phyloP scores from a whole-genome alignment of 2,329 filamentous ascomycete genomes.

The Decorospora gaudefroyi region DNA sequence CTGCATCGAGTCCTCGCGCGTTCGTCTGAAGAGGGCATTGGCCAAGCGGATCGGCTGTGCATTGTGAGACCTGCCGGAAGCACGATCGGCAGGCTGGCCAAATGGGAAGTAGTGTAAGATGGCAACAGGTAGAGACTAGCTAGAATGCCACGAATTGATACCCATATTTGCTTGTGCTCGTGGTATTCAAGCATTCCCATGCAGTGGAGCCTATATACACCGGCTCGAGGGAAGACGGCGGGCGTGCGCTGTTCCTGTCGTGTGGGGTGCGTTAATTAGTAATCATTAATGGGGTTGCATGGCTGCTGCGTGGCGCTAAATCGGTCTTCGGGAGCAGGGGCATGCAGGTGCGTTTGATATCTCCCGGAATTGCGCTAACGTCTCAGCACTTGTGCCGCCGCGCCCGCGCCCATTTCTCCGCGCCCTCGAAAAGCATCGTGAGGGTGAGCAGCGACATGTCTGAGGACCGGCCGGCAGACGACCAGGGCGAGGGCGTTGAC shows the following conservation, averaged over 20 bases:
- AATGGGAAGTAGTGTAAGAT: constrained; percentile 69
- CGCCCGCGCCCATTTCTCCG: constrained; percentile 16
- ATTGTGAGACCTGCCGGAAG: constrained; percentile 83
- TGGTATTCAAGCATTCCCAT: not conserved
- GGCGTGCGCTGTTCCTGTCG: constrained; percentile 8
- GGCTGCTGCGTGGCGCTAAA: constrained; percentile 20
- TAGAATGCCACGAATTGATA: constrained; percentile 1
- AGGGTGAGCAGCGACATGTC: constrained; percentile 40
- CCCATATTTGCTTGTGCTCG: not conserved
- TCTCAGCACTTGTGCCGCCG: constrained; percentile 24
- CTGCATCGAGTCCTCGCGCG: constrained; percentile 60
- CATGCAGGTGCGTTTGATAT: constrained; percentile 20
- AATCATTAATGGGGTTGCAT: constrained; percentile 17
- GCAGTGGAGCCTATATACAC: constrained; percentile 2
- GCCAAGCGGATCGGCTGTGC: constrained; percentile 60
- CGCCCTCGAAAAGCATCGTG: constrained; percentile 21
- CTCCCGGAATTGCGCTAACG: constrained; percentile 30
- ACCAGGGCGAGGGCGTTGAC: constrained; percentile 33
- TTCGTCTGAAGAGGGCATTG: constrained; percentile 35
- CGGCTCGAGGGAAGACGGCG: not conserved
- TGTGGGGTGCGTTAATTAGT: constrained; percentile 10
- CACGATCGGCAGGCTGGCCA: constrained; percentile 74
- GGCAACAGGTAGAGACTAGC: not conserved
- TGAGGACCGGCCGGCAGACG: constrained; percentile 43
- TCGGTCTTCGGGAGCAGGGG: constrained; percentile 19